Base-by-base conservation (phyloP, 1,284 basidiomycete species). In the Singerocomus rubriflavus region DNA sequence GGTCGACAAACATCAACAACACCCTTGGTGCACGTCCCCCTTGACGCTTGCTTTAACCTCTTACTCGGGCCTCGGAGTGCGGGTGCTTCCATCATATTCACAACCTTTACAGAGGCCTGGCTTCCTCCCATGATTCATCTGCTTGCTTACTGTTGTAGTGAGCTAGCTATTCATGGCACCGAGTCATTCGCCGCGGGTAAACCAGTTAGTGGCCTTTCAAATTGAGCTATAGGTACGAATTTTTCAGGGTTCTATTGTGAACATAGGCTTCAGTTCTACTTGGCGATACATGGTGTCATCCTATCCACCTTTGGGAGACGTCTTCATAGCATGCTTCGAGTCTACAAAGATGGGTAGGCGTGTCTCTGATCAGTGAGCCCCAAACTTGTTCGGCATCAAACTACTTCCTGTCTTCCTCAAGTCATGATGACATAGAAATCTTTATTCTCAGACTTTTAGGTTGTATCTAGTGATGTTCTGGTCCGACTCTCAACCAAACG, bases 251-350 rank as follows among this genome's bases (percentile, higher is more conserved):
- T 66, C 76, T 1, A 58, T 75, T 47, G 71, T 73, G 4, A 70
- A 73, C 10, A 61, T 78, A n/a, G 21, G 73, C 70, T n/a, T 71
- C 72, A 2, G 44, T 75, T 10, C 72, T 73, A 2, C 58, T 76
- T 31, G 66, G 59, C 35, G 55, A 67, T 27, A 68, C 64, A 16
- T 68, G 29, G 57, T 2, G 31, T 75, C 27, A 61, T 60, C 27
- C 51, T 77, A 14, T 77, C 71, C 52, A 78, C 74, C 4, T 77
- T 69, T 54, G 76, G 76, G 36, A 53, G 55, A 50, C 6, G 6
- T 38, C 17, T n/a, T 51, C 21, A 4, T 25, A 45, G 21, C 32
- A 10, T 46, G 33, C 10, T 11, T 35, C 25, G 30, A 38, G 16
- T 41, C 11, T 43, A 6, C 41, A 8, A 16, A 36, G 25, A 44